phyloP scores from a whole-genome alignment of 805 yeast genomes.

The Tetrapisispora phaffii region DNA sequence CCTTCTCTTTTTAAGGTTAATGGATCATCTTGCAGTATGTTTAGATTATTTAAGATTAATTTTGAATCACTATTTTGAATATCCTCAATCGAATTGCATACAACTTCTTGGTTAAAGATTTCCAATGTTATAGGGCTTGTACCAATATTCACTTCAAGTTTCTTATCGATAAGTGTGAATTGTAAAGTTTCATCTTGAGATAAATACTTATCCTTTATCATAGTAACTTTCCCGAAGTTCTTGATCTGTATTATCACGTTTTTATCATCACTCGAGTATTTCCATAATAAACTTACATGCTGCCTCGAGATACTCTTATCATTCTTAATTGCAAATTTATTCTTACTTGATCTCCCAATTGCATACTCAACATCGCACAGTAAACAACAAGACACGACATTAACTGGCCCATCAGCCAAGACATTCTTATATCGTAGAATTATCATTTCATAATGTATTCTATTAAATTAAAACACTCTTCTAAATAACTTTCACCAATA shows the following conservation, averaged over 20 bases:
- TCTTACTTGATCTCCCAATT: conserved; percentile 27
- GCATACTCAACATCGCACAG: conserved; percentile 7
- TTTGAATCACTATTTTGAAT: background rate
- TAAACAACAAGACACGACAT: conserved; percentile 13
- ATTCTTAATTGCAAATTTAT: conserved; percentile 20
- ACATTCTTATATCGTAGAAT: conserved; percentile 16
- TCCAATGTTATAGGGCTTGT: conserved; percentile 13
- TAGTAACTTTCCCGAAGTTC: conserved; percentile 25
- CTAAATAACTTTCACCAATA: too few species aligned
- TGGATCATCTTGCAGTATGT: background rate
- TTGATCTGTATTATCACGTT: conserved; percentile 1
- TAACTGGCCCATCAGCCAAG: conserved; percentile 12
- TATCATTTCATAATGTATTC: conserved; percentile 16
- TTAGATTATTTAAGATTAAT: background rate
- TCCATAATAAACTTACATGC: conserved; percentile 19
- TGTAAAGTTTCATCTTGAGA: conserved; percentile 10
- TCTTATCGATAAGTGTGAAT: conserved; percentile 1
- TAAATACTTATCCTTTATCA: conserved; percentile 12
- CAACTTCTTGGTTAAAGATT: background rate
- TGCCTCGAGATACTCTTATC: conserved; percentile 29
- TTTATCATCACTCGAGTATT: conserved; percentile 2
- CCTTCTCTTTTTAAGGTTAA: background rate
- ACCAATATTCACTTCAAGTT: conserved; percentile 13
- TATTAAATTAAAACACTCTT: background rate
- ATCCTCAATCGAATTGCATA: background rate